These are phyloP conservation scores for Panicum virgatum DNA, from an alignment of 202 grass and related monocot species.

Conservation along the genomic window DNA sequence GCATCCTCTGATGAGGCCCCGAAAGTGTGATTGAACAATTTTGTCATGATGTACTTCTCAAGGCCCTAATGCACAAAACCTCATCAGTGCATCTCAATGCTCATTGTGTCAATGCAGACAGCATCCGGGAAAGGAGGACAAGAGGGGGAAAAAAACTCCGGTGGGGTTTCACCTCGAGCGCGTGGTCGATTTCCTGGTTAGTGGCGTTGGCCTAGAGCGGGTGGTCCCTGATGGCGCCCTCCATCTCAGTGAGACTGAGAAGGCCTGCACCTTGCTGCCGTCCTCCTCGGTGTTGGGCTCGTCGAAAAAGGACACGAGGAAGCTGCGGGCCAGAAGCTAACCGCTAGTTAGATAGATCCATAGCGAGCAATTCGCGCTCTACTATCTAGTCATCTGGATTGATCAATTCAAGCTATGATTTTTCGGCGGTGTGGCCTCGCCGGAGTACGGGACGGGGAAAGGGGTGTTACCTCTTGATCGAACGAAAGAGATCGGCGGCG, in stretches of 20 bases:
- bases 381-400: not conserved
- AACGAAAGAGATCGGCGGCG: conserved; percentile 72
- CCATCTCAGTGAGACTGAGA: conserved; percentile 72
- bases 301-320: conserved; percentile 71
- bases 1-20: conserved; percentile 57
- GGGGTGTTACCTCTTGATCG: conserved; percentile 66
- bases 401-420: not conserved
- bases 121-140: not conserved
- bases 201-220: conserved; percentile 72
- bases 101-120: not conserved
- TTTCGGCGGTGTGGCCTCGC: not conserved
- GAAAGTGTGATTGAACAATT: conserved; percentile 79
- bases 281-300: conserved; percentile 59
- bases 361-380: not conserved
- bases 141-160: not conserved
- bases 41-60: conserved; percentile 94
- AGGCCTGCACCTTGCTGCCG: conserved; percentile 67
- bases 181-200: conserved; percentile 78
- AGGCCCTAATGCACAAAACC: conserved; percentile 45
- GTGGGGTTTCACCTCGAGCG: conserved; percentile 61
- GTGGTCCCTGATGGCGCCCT: conserved; percentile 63
- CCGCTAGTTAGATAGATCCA: conserved; percentile 13
- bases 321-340: conserved; percentile 45
- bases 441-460: not conserved
- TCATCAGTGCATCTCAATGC: not conserved